These are phyloP conservation scores for Crithidia acanthocephali DNA, from an alignment of 208 protist genomes.

Conservation along the genomic window DNA sequence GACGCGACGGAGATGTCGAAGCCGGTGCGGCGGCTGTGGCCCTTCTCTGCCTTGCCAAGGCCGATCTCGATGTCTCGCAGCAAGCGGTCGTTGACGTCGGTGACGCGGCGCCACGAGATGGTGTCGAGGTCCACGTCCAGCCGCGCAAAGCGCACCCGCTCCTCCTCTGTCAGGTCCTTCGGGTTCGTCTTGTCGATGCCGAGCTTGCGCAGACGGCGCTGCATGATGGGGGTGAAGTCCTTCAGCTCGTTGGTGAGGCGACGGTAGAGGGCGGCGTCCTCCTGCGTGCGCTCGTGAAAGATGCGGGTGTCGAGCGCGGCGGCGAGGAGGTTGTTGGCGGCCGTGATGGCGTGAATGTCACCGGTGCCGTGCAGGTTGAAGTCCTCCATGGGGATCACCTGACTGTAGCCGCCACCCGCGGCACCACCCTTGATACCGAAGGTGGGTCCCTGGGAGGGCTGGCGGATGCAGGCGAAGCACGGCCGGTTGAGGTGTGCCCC, in stretches of 20 bases:
- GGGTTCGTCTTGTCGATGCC: constrained; percentile 95
- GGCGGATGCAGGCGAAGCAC: constrained; percentile 96
- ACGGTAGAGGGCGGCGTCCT: constrained; percentile 88
- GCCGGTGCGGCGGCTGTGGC: constrained; percentile 79
- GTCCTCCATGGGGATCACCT: constrained; percentile 97
- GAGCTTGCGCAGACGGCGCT: constrained; percentile 88
- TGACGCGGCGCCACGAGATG: constrained; percentile 97
- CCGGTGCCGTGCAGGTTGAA: constrained; percentile 99
- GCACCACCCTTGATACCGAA: constrained; percentile 98
- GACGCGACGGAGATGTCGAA: constrained; percentile 98
- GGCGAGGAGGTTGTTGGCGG: constrained; percentile 97
- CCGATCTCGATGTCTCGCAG: constrained; percentile 97
- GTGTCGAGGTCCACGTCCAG: constrained; percentile 96
- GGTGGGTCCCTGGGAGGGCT: constrained; percentile 98
- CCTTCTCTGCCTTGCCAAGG: constrained; percentile 92
- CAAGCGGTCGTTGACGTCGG: constrained; percentile 97
- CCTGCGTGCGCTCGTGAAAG: constrained; percentile 97
- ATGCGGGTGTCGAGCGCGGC: constrained; percentile 98
- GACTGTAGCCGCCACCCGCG: constrained; percentile 98
- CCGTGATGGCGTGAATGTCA: constrained; percentile 99
- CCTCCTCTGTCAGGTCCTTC: constrained; percentile 88
- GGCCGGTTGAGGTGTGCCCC: constrained; percentile 95
- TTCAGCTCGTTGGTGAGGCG: constrained; percentile 75
- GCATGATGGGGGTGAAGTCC: constrained; percentile 93
- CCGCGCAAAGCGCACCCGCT: constrained; percentile 91